Evolutionary conservation across 1,284 basidiomycete genomes (phyloP).

Genomic region (Cystobasidiaceae sp.): DNA sequence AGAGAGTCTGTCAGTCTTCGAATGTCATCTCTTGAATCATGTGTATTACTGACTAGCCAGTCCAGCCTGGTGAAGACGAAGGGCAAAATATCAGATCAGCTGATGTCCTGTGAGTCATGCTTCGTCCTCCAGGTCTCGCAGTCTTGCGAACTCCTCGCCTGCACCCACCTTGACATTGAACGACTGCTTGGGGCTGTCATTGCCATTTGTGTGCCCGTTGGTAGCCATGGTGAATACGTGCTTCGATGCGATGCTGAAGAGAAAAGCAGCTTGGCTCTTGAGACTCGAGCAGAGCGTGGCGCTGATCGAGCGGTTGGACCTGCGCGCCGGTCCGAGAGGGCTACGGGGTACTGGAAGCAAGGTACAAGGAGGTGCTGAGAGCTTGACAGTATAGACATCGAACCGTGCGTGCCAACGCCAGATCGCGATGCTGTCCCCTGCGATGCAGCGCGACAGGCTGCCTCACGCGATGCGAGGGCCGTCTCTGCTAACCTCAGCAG

Average conservation of each 20-base stretch:
- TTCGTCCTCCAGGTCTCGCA: no score
- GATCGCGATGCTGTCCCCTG: no score
- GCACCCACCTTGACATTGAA: constrained; percentile 28
- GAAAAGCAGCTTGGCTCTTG: not conserved
- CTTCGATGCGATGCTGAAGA: not conserved
- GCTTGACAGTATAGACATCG: no score
- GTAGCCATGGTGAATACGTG: not conserved
- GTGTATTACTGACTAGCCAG: constrained; percentile 18
- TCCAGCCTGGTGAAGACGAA: constrained; percentile 7
- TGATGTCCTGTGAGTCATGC: not conserved
- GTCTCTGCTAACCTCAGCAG: no score
- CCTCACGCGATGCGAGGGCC: no score
- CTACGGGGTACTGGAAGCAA: no score
- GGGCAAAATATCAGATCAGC: not conserved
- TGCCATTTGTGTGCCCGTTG: constrained; percentile 17
- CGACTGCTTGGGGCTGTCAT: constrained; percentile 7
- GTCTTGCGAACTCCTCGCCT: not conserved
- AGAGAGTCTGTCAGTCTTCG: not conserved
- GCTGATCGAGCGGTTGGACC: no score
- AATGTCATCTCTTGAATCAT: not conserved
- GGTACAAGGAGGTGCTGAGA: no score
- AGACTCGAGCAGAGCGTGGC: not conserved
- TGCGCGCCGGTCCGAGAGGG: no score
- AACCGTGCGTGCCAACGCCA: no score
- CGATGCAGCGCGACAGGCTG: no score